A percentile compares a stretch with the other conserved stretches of the same genome.
phyloP scores from a whole-genome alignment of 1,284 basidiomycete species.

The Leucoagaricus sp. region DNA sequence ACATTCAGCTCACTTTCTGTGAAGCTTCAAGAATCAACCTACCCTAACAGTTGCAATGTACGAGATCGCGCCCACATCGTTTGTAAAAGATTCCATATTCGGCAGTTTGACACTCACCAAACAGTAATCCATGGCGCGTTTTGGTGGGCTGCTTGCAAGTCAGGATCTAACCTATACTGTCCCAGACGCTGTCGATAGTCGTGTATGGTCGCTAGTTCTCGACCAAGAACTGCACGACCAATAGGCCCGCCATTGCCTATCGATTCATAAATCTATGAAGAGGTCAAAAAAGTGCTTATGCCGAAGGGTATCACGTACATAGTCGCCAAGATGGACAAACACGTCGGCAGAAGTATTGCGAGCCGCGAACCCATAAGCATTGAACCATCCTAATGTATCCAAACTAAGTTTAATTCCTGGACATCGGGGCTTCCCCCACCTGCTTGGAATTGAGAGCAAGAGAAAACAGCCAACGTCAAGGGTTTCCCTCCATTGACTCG shows the following conservation, averaged over 20 bases:
- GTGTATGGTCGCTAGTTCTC: conserved; percentile 60
- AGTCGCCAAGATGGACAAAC: conserved; percentile 68
- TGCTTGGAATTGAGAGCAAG: conserved; percentile 57
- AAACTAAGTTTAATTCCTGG: background rate
- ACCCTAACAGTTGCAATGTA: too few species aligned
- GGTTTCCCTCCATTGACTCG: conserved; percentile 58
- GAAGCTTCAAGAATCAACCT: background rate
- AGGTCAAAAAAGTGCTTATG: too few species aligned
- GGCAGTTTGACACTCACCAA: conserved; percentile 49
- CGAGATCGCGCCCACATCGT: too few species aligned
- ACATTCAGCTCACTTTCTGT: background rate
- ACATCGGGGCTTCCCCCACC: conserved; percentile 27
- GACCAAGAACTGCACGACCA: conserved; percentile 47
- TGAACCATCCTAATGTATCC: conserved; percentile 59
- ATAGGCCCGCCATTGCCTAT: conserved; percentile 48
- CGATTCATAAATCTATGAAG: conserved; percentile 40
- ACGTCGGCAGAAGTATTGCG: conserved; percentile 59
- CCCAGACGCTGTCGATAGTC: conserved; percentile 64
- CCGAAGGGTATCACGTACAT: conserved; percentile 42
- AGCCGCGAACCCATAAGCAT: conserved; percentile 64
- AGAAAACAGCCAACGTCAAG: conserved; percentile 58
- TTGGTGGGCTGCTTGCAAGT: conserved; percentile 52
- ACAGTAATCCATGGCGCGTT: conserved; percentile 60
- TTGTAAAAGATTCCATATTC: too few species aligned
- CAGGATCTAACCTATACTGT: conserved; percentile 60